phyloP scores from a whole-genome alignment of 225 moss, liverwort and hornwort genomes.

The Rhytidiadelphus loreus region DNA sequence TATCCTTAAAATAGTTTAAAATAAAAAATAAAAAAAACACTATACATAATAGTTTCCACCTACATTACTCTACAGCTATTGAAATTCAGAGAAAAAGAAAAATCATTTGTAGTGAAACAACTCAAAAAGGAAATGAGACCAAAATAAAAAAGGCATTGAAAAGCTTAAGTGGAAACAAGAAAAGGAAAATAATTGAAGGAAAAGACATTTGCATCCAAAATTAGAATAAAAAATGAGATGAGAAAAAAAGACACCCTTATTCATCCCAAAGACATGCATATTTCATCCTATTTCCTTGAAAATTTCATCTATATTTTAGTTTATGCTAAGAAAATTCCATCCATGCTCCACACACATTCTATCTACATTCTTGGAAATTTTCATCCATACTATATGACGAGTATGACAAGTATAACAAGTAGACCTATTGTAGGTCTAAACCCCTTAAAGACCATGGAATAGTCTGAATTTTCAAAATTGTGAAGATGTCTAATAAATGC shows the following conservation, averaged over 20 bases:
- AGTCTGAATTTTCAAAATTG: neutral
- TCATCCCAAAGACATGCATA: neutral
- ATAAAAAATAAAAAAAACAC: no score
- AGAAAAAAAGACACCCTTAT: neutral
- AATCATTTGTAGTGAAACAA: neutral
- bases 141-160: neutral
- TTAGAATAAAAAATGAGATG: neutral
- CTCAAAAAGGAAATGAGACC: neutral
- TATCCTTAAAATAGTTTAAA: neutral
- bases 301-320: neutral
- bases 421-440: accelerated
- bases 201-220: neutral
- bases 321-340: no score
- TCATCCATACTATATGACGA: neutral
- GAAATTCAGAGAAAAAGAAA: neutral
- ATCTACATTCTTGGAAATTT: neutral
- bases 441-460: accelerated
- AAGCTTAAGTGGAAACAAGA: neutral
- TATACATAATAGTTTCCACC: neutral
- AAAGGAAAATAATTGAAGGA: neutral
- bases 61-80: accelerated
- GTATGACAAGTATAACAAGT: neutral
- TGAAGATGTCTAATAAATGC: neutral
- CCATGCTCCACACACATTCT: no score
- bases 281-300: neutral